These are phyloP conservation scores for Hymenoscyphus infarciens DNA, from an alignment of 2,329 filamentous ascomycete genomes.

Conservation along the genomic window DNA sequence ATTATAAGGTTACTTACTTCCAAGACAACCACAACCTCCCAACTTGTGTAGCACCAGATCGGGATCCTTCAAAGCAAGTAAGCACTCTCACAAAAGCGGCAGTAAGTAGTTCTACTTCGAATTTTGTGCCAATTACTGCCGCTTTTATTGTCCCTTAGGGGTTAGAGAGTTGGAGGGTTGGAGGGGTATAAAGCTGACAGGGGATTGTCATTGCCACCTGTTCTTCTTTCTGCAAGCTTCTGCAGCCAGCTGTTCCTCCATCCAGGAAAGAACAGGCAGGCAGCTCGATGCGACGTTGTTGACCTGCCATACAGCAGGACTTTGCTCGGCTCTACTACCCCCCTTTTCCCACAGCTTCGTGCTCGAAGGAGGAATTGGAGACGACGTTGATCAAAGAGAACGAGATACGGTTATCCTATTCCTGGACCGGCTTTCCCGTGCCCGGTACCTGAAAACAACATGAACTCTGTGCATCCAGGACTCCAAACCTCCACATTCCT, in stretches of 20 bases:
- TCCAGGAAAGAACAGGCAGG: background rate
- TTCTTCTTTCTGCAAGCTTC: background rate
- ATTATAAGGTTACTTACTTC: constrained; percentile 5
- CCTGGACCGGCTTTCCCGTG: background rate
- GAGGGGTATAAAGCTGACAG: background rate
- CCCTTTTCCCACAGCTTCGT: background rate
- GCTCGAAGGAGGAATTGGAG: background rate
- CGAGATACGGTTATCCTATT: background rate
- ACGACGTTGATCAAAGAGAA: background rate
- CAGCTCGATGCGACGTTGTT: background rate
- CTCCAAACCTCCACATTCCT: background rate
- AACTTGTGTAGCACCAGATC: constrained; percentile 5
- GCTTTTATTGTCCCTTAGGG: background rate
- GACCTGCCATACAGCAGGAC: background rate
- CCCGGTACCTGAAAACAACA: background rate
- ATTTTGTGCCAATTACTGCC: too few species aligned
- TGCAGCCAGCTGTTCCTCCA: background rate
- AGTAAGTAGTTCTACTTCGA: too few species aligned
- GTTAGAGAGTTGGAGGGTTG: background rate
- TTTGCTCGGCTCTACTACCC: background rate
- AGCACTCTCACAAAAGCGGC: background rate
- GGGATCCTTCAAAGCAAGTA: constrained; percentile 4
- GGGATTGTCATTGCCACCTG: constrained; percentile 3
- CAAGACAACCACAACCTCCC: constrained; percentile 2
- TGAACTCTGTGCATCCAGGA: background rate